These are phyloP conservation scores for Ganoderma leucocontextum DNA, from an alignment of 1,284 basidiomycete species.

Conservation along the genomic window DNA sequence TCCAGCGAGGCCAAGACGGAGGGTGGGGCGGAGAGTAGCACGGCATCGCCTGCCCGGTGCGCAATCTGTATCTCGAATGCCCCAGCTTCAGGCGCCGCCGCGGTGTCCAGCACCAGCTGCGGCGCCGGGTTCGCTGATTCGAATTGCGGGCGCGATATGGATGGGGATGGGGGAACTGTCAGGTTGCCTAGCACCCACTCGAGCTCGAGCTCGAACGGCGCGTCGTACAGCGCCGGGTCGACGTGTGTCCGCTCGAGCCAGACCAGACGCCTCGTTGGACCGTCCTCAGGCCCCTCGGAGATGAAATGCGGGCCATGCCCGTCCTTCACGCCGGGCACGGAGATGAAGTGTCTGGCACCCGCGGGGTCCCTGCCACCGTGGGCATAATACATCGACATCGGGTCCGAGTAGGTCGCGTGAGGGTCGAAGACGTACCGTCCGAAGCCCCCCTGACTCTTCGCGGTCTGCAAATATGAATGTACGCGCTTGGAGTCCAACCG, in stretches of 20 bases:
- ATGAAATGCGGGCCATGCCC: not conserved
- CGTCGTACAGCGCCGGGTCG: not conserved
- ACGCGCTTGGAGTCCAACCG: not conserved
- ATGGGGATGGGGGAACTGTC: not conserved
- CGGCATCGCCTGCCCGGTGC: not conserved
- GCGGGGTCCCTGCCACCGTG: not conserved
- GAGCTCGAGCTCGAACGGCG: conserved; percentile 1
- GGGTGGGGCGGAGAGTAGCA: not conserved
- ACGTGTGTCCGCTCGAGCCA: conserved; percentile 5
- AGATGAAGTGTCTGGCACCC: not conserved
- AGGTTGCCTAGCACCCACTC: conserved; percentile 8
- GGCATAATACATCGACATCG: not conserved
- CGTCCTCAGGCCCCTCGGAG: not conserved
- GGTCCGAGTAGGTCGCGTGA: not conserved
- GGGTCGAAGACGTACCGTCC: not conserved
- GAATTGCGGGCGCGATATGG: not conserved
- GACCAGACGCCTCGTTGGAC: not conserved
- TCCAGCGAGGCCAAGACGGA: not conserved
- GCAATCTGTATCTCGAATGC: not conserved
- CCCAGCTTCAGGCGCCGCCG: not conserved
- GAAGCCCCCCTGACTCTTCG: not conserved
- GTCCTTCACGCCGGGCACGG: not conserved
- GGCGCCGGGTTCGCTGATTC: not conserved
- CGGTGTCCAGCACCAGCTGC: not conserved
- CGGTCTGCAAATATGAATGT: not conserved